Conservation (phyloP, 2,329 filamentous ascomycete species). For the Seiridium cupressi region DNA sequence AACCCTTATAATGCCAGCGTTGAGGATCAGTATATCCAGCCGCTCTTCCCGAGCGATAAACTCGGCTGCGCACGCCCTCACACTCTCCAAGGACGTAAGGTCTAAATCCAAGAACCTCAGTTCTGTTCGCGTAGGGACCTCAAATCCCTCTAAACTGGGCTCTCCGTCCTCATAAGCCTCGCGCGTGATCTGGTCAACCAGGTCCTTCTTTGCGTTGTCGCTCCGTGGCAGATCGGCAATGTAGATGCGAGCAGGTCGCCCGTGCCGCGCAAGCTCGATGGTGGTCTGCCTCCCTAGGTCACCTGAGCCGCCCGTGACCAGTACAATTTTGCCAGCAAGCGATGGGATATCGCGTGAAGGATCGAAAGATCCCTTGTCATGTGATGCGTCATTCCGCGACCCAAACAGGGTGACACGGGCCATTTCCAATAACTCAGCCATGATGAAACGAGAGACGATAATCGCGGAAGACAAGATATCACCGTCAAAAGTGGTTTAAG, state of each 20-base stretch:
- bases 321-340: slow-evolving; percentile 29
- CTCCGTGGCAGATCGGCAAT: slow-evolving; percentile 23
- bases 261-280: slow-evolving; percentile 33
- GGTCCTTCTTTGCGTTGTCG: slow-evolving; percentile 30
- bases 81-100: neutral
- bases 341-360: slow-evolving; percentile 26
- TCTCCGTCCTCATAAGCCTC: neutral
- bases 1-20: neutral
- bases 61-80: slow-evolving; percentile 5
- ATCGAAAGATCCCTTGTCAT: slow-evolving; percentile 12
- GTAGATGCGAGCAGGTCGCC: slow-evolving; percentile 1
- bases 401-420: neutral
- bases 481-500: too few species aligned
- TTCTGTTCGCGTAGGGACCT: neutral
- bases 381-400: neutral
- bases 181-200: slow-evolving; percentile 13
- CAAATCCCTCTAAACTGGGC: neutral
- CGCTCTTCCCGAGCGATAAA: neutral
- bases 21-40: neutral
- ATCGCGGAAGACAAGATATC: too few species aligned
- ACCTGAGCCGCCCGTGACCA: slow-evolving; percentile 34
- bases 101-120: neutral
- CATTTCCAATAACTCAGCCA: neutral
- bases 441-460: neutral
- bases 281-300: slow-evolving; percentile 37